Evolutionary conservation across 2,329 filamentous ascomycete species (phyloP).

Genomic region (Claviceps sp.): DNA sequence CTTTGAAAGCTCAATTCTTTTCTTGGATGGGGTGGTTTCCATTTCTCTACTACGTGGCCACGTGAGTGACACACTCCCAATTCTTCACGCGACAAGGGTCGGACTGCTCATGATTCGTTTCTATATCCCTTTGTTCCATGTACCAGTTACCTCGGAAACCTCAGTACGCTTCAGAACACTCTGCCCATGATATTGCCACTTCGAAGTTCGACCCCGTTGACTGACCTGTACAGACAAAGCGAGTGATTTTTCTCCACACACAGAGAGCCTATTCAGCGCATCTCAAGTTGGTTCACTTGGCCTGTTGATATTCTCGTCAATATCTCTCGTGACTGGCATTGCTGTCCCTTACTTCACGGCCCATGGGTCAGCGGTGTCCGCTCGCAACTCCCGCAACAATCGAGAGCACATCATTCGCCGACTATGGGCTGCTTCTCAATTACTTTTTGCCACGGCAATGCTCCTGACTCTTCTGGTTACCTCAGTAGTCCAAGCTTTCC

Average conservation of each 20-base stretch:
- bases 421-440: neutral
- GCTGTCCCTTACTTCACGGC: neutral
- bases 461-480: neutral
- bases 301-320: neutral
- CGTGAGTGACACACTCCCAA: neutral
- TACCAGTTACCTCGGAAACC: neutral
- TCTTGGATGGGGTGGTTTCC: conserved; percentile 2
- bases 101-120: no score
- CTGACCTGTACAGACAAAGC: neutral
- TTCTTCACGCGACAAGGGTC: neutral
- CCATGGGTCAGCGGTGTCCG: neutral
- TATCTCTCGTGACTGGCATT: neutral
- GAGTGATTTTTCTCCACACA: neutral
- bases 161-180: neutral
- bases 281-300: neutral
- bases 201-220: neutral
- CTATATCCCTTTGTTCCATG: neutral
- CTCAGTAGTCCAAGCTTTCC: neutral
- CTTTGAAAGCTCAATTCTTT: neutral
- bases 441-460: neutral
- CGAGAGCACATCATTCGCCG: neutral
- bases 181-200: no score
- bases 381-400: neutral
- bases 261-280: neutral
- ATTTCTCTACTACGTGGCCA: neutral